A percentile compares a stretch with the other conserved stretches of the same genome.
phyloP scores from a whole-genome alignment of 177 flowering plant species.

The Vitis hybrid region DNA sequence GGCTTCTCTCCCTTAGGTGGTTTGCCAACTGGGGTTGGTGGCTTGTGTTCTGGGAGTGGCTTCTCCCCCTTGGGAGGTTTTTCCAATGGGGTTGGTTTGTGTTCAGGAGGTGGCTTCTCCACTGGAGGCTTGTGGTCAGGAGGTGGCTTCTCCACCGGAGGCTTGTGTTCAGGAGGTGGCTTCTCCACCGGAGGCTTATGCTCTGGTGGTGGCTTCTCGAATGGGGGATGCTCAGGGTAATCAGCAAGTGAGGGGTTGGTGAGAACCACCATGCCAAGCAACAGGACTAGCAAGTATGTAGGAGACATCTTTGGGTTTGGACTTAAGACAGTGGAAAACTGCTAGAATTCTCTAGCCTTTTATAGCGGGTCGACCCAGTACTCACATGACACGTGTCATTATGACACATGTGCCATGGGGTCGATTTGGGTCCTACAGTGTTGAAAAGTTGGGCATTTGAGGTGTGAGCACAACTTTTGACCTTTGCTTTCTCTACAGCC shows the following conservation, averaged over 20 bases:
- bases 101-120: too few species aligned
- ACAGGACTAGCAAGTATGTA: neutral
- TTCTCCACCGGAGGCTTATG: constrained; percentile 4
- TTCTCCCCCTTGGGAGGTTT: too few species aligned
- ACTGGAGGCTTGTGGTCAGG: neutral
- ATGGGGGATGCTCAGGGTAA: neutral
- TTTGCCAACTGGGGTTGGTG: too few species aligned
- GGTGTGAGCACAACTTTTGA: too few species aligned
- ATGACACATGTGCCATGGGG: neutral
- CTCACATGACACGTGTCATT: too few species aligned
- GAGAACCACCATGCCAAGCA: constrained; percentile 1
- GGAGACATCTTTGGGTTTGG: constrained; percentile 10
- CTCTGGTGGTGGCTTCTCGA: neutral
- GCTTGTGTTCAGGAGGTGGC: neutral
- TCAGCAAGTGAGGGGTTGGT: constrained; percentile 6
- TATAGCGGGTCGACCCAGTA: neutral
- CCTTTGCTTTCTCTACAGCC: too few species aligned
- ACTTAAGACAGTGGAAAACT: neutral
- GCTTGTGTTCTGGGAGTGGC: too few species aligned
- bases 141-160: constrained; percentile 1
- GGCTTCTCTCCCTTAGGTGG: neutral
- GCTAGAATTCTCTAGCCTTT: neutral
- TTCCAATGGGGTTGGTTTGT: too few species aligned
- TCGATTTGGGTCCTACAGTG: constrained; percentile 2
- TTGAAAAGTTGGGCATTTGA: neutral